Conservation (phyloP, 441 rosid genomes). For the Populus hybrid region DNA sequence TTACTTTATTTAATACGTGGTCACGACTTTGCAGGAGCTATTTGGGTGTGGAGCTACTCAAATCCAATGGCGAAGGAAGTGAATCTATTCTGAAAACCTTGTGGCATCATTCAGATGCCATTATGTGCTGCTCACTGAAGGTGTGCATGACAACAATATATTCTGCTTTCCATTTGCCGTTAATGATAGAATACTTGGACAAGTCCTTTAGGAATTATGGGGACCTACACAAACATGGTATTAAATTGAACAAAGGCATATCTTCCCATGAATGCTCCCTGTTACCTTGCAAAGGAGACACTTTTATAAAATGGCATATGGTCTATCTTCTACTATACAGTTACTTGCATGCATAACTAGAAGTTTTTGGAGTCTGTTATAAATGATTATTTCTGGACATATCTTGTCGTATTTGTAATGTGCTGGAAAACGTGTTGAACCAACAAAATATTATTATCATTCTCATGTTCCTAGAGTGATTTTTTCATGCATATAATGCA, state of each 20-base stretch:
- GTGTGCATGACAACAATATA: slow-evolving; percentile 25
- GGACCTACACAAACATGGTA: neutral
- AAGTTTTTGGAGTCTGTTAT: neutral
- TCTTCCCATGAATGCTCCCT: neutral
- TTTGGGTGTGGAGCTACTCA: slow-evolving; percentile 89
- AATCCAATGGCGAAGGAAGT: slow-evolving; percentile 55
- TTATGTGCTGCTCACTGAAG: slow-evolving; percentile 97
- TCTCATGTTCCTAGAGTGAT: neutral
- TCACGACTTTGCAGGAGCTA: slow-evolving; percentile 50
- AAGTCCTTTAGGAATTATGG: neutral
- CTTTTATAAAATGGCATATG: too few species aligned
- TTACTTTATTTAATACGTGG: neutral
- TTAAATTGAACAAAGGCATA: neutral
- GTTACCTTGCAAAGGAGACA: neutral
- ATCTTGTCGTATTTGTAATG: neutral
- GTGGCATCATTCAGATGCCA: slow-evolving; percentile 97
- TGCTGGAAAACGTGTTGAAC: neutral
- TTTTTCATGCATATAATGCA: neutral
- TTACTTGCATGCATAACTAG: too few species aligned
- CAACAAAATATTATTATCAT: neutral
- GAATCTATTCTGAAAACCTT: slow-evolving; percentile 75
- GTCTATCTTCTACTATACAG: too few species aligned
- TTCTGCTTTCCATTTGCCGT: neutral
- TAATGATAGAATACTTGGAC: neutral
- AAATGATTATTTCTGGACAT: neutral